Evolutionary conservation across 768 basidiomycete genomes (phyloP), one percentile per base, ranked within the genome.

Genomic region (Tricholoma matsutake): DNA sequence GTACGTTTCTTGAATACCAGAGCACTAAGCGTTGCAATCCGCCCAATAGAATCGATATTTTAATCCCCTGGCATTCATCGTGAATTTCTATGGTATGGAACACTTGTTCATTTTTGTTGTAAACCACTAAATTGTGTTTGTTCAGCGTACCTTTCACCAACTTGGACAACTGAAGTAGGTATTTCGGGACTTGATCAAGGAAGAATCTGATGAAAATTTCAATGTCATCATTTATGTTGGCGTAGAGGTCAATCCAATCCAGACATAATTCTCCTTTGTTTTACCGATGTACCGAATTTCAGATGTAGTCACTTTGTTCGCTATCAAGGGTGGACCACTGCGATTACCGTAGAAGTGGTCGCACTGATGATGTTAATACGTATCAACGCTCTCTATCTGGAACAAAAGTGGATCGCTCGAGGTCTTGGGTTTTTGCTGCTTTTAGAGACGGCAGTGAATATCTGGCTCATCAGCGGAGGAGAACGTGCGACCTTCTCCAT

Each of bases 321-420:
- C 14, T 83, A 79, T 57, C 82, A 83, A 70, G 82, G 82, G 11
- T 67, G 82, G 80, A 57, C 56, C 69, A 81, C 81, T 0, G 75
- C 81, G 35, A 79, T 81, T 11, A 83, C 80, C 3, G 77, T 85
- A 59, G 77, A 79, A 37, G 69, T 81, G 31, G 78, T 81, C 1
- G 83, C 78, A 4, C 62, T 84, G 13, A 85, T 86, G 83, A 85
- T 86, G 84, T 71, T 84, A 16, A 64, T 86, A 4, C 81, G 85
- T 29, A 72, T 81, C 59, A 66, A 70, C 10, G 78, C 77, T 2
- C 61, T 81, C 39, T 81, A 79, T 59, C 69, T 71, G 10, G 63
- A 67, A 28, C 72, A 76, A 22, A 70, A 67, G 54, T 71, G 68
- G 68, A 71, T 77, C 28, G 61, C 70, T 59, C 63, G 67, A 60